phyloP scores from a whole-genome alignment of 805 yeast species.

The Kuraishia hungarica region DNA sequence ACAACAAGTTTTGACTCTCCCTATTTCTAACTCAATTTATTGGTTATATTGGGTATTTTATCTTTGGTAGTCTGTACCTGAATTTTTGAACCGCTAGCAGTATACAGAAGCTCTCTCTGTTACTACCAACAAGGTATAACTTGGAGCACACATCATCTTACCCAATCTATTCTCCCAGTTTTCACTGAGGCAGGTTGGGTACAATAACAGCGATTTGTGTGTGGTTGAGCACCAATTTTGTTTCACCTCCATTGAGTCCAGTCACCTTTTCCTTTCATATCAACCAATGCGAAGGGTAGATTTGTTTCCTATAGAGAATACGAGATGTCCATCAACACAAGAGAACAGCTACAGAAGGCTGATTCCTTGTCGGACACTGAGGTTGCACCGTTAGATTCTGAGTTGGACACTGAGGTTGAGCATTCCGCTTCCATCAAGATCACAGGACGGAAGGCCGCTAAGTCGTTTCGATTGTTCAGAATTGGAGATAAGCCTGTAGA shows the following conservation, averaged over 20 bases:
- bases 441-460: conserved; percentile 51
- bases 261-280: no score
- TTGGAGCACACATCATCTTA: no score
- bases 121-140: no score
- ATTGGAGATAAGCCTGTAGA: conserved; percentile 16
- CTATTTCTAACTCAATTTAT: no score
- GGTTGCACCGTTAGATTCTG: not conserved
- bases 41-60: no score
- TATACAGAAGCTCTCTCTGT: no score
- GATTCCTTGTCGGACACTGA: not conserved
- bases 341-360: not conserved
- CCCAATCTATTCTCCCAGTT: no score
- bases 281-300: not conserved
- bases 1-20: no score
- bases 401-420: not conserved
- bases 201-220: no score
- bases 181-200: no score
- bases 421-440: conserved; percentile 11
- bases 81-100: no score
- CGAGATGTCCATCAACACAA: not conserved
- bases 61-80: no score
- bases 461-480: conserved; percentile 45
- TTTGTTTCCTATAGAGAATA: not conserved
- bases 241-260: not conserved
- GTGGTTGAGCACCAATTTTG: not conserved